These are phyloP conservation scores for Pythium myriotylum DNA, from an alignment of 352 stramenopile genomes.

Conservation along the genomic window DNA sequence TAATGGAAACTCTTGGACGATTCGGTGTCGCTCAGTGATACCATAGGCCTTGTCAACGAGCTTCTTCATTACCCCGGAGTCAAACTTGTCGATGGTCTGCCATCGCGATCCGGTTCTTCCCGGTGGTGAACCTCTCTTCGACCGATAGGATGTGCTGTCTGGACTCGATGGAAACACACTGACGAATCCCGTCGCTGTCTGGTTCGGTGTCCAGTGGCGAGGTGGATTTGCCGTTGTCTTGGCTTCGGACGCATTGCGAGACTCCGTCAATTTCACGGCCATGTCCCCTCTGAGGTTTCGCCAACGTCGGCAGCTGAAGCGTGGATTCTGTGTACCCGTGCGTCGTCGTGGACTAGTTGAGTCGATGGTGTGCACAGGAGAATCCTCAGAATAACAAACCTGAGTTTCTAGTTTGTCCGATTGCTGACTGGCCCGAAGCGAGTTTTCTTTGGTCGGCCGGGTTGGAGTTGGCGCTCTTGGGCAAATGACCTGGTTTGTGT, in stretches of 20 bases:
- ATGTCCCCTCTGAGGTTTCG: conserved; percentile 34
- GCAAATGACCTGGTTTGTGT: too few species aligned
- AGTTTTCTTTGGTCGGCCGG: neutral
- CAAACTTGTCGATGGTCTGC: conserved; percentile 14
- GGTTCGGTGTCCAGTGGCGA: neutral
- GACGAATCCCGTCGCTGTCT: conserved; percentile 1
- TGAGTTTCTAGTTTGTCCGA: too few species aligned
- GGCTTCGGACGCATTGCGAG: neutral
- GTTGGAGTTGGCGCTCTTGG: neutral
- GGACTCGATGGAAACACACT: conserved; percentile 8
- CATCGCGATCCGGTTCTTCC: neutral
- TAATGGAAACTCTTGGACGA: conserved; percentile 4
- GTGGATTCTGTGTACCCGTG: conserved; percentile 10
- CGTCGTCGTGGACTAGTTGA: neutral
- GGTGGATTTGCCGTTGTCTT: neutral
- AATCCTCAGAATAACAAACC: too few species aligned
- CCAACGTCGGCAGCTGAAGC: conserved; percentile 50
- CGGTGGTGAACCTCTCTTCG: too few species aligned
- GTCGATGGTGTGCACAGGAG: too few species aligned
- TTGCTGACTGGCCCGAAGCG: neutral
- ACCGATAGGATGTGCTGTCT: neutral
- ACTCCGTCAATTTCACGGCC: neutral
- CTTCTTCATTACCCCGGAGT: conserved; percentile 19
- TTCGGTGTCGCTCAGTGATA: neutral
- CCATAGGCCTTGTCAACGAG: conserved; percentile 28